These are phyloP conservation scores for Saccharomyces hybrid DNA, from an alignment of 1,139 yeast genomes.

Conservation along the genomic window DNA sequence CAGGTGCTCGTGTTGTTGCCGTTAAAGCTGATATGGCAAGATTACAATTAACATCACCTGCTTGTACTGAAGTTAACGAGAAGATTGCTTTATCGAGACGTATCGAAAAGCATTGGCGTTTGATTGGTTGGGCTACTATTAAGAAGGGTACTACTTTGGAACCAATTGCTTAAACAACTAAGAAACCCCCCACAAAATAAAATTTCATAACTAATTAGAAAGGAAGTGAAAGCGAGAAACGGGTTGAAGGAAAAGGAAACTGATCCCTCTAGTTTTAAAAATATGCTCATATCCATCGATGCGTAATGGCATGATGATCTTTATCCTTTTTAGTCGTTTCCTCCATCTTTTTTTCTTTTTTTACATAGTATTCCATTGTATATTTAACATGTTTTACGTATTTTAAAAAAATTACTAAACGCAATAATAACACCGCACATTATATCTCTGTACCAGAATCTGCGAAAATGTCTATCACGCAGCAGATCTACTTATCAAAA, in stretches of 20 bases:
- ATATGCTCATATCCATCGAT: neutral
- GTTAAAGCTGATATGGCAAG: conserved; percentile 99
- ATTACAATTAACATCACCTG: conserved; percentile 92
- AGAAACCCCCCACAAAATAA: neutral
- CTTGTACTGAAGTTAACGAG: conserved; percentile 96
- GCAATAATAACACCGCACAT: neutral
- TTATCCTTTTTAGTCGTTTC: neutral
- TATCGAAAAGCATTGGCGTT: conserved; percentile 99
- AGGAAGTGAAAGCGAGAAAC: neutral
- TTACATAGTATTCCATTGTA: neutral
- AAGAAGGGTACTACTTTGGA: conserved; percentile 88
- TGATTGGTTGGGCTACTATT: conserved; percentile 99
- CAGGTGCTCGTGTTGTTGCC: conserved; percentile 97
- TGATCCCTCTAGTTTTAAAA: neutral
- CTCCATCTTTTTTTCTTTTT: neutral
- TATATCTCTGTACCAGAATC: neutral
- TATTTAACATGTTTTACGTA: neutral
- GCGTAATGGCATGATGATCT: conserved; percentile 2
- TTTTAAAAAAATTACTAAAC: neutral
- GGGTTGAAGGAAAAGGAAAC: neutral
- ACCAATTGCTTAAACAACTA: conserved; percentile 40
- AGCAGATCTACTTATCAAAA: neutral
- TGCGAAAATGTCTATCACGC: neutral
- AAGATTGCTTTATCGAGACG: conserved; percentile 98
- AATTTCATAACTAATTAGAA: neutral